phyloP scores from a whole-genome alignment of 2,329 filamentous ascomycete species.

The Microdochium nivale region DNA sequence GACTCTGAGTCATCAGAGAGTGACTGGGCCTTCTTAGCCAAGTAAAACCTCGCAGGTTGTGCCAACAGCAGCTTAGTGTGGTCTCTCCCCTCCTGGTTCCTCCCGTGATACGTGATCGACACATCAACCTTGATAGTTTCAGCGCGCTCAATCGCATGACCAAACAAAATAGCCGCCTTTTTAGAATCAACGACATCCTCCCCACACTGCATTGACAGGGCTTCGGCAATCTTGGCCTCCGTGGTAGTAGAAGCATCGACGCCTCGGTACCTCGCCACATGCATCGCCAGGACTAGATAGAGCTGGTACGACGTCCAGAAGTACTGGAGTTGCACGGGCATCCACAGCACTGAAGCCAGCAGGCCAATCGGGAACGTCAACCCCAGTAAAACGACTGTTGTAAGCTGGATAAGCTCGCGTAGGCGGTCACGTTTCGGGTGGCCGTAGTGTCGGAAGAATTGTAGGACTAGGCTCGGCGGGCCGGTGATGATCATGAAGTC shows the following conservation, averaged over 20 bases:
- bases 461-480: constrained; percentile 4
- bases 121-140: not conserved
- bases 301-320: constrained; percentile 12
- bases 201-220: not conserved
- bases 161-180: constrained; percentile 1
- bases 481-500: constrained; percentile 10
- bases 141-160: not conserved
- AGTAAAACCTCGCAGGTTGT: too few relatives aligned
- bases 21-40: too few relatives aligned
- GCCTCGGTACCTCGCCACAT: constrained; percentile 7
- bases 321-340: constrained; percentile 9
- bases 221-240: not conserved
- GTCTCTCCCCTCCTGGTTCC: not conserved
- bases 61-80: not conserved
- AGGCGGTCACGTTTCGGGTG: constrained; percentile 9
- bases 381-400: constrained; percentile 5
- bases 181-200: not conserved
- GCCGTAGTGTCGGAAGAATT: constrained; percentile 13
- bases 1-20: too few relatives aligned
- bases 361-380: constrained; percentile 9
- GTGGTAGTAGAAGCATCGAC: not conserved
- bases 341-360: constrained; percentile 8
- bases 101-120: not conserved
- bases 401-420: constrained; percentile 8
- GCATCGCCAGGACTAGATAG: constrained; percentile 10